Conservation (phyloP, 768 basidiomycete species). For the Trametes villosa region DNA sequence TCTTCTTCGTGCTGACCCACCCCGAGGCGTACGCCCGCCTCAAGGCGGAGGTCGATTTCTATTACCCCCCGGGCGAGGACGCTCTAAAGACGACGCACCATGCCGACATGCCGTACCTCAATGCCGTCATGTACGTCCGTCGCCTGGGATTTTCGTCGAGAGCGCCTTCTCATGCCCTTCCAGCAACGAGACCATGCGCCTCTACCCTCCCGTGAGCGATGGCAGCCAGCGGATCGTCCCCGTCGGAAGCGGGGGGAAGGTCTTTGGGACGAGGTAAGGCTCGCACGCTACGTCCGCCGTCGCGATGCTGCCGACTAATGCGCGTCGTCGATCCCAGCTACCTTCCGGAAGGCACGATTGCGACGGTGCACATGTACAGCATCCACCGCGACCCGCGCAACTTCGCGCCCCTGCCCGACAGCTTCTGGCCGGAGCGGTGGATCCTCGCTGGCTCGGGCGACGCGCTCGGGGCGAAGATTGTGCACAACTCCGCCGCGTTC, state of each 20-base stretch:
- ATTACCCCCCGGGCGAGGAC: constrained; percentile 35
- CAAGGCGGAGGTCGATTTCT: constrained; percentile 46
- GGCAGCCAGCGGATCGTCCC: constrained; percentile 44
- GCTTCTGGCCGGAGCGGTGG: constrained; percentile 51
- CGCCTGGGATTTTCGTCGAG: not conserved
- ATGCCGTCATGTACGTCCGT: constrained; percentile 39
- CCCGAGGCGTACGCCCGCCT: constrained; percentile 42
- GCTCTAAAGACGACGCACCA: constrained; percentile 31
- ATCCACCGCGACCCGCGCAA: constrained; percentile 50
- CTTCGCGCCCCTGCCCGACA: constrained; percentile 47
- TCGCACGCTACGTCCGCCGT: too few species aligned
- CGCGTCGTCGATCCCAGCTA: constrained; percentile 33
- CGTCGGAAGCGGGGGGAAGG: constrained; percentile 36
- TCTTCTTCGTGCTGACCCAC: constrained; percentile 47
- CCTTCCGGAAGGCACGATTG: constrained; percentile 45
- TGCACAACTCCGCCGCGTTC: constrained; percentile 28
- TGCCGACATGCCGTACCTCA: constrained; percentile 39
- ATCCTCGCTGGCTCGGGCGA: constrained; percentile 31
- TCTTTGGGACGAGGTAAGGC: constrained; percentile 41
- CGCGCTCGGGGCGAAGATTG: not conserved
- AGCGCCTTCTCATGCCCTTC: not conserved
- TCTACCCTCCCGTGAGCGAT: constrained; percentile 49
- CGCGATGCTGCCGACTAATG: not conserved
- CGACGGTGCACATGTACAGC: constrained; percentile 43
- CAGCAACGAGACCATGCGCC: constrained; percentile 52